Evolutionary conservation across 495 filamentous ascomycete species (phyloP), one percentile per base, ranked within the genome.

Genomic region (Lindgomyces ingoldianus): DNA sequence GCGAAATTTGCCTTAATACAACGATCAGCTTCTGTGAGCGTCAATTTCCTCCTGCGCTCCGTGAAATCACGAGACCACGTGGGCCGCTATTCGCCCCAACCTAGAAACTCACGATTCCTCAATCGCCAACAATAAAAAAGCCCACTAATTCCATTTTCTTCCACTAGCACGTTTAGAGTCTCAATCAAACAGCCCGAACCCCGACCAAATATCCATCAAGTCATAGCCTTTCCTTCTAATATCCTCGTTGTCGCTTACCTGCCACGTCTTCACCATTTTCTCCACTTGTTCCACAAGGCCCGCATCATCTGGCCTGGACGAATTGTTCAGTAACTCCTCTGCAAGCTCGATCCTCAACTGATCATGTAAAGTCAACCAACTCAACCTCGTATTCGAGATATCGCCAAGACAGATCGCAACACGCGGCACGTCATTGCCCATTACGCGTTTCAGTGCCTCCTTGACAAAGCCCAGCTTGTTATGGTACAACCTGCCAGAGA

Each of bases 331-430:
- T 8, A 68, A 49, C 19, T 24, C 8, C 19, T 29, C 59, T 11
- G 65, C 59, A 19, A 68, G 4, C 55, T 63, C 59, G 4, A 68
- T 41, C 29, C 65, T 19, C 52, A 68, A 42, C 36, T 45, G 25
- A 42, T 68, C 65, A 19, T 19, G 46, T 26, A 39, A 6, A 3
- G 33, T 63, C 52, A 68, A 25, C 64, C 64, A 67, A n/a, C 27
- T 42, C 36, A 67, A 36, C 30, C 22, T 46, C 26, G 57, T 62
- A 45, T 57, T 67, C 11, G 33, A 33, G 1, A 68, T 39, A 60
- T 68, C 60, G 0, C 65, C 65, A 4, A 68, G 25, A 54, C 59
- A 25, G 26, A 46, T 18, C 10, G 39, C 65, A 9, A 68, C 54
- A 18, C 14, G 1, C 39, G 27, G 10, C 6, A 52, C 18, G 56